Conservation (phyloP, 2,329 filamentous ascomycete genomes). For the Scedosporium dehoogii region DNA sequence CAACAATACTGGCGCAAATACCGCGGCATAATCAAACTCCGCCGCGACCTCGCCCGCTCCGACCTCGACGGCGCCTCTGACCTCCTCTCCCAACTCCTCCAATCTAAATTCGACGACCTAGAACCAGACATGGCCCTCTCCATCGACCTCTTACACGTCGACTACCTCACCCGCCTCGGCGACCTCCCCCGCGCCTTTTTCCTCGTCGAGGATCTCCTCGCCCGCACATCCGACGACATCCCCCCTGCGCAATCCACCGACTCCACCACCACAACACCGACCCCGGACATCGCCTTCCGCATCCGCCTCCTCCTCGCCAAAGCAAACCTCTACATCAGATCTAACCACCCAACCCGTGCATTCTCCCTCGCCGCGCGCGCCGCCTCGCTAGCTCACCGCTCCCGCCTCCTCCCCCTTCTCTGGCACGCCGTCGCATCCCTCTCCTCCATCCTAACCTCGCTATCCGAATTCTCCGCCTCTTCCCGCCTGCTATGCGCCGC, state of each 20-base stretch:
- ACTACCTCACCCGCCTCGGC: slow-evolving; percentile 37
- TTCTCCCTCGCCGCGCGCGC: slow-evolving; percentile 71
- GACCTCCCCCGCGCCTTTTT: slow-evolving; percentile 36
- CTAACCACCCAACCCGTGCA: slow-evolving; percentile 60
- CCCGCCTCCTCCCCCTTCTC: slow-evolving; percentile 56
- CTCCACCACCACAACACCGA: background rate
- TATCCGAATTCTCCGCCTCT: slow-evolving; percentile 62
- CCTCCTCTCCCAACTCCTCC: slow-evolving; percentile 41
- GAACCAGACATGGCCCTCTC: slow-evolving; percentile 42
- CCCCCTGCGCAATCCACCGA: background rate
- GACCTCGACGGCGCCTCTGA: slow-evolving; percentile 41
- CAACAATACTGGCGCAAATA: slow-evolving; percentile 65
- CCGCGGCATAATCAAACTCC: slow-evolving; percentile 55
- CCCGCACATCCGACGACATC: slow-evolving; percentile 31
- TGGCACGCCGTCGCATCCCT: slow-evolving; percentile 64
- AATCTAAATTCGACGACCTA: slow-evolving; percentile 38
- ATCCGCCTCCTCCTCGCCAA: slow-evolving; percentile 66
- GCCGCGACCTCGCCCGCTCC: slow-evolving; percentile 47
- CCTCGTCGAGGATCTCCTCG: slow-evolving; percentile 35
- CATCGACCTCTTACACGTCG: slow-evolving; percentile 41
- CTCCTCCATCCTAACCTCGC: slow-evolving; percentile 55
- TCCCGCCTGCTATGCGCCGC: slow-evolving; percentile 54
- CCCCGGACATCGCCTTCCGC: slow-evolving; percentile 49
- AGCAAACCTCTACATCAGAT: slow-evolving; percentile 56
- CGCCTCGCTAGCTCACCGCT: slow-evolving; percentile 61